A percentile compares a stretch with the other conserved stretches of the same genome.
Evolutionary conservation across 169 alveolate species (phyloP).

Genomic region (Plasmodium vivax): DNA sequence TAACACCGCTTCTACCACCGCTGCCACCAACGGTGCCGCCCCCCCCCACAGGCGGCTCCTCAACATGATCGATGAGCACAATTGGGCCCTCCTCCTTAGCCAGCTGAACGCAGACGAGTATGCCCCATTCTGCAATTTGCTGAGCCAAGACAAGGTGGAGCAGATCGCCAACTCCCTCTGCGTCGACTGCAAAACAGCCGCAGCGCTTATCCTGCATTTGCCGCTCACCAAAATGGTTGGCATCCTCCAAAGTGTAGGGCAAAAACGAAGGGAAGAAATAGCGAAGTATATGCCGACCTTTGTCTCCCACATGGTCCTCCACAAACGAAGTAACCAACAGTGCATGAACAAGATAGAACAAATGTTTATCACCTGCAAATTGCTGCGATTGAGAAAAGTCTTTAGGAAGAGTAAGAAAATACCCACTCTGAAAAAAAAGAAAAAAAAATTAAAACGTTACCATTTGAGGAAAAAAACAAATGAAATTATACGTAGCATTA

Average conservation of each 20-base stretch:
- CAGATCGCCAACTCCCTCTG: neutral
- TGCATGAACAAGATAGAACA: conserved; percentile 30
- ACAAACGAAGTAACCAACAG: neutral
- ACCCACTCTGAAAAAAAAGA: neutral
- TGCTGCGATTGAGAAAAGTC: conserved; percentile 13
- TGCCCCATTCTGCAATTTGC: conserved; percentile 11
- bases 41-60: neutral
- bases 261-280: conserved; percentile 1
- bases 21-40: neutral
- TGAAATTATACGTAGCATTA: conserved; percentile 38
- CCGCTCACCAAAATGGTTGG: conserved; percentile 25
- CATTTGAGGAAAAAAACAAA: neutral
- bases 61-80: conserved; percentile 12
- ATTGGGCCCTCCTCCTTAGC: conserved; percentile 20
- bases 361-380: conserved; percentile 42
- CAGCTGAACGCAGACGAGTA: conserved; percentile 13
- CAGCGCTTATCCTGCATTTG: conserved; percentile 11
- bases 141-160: conserved; percentile 7
- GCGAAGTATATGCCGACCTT: conserved; percentile 12
- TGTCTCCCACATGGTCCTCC: conserved; percentile 3
- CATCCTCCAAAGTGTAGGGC: neutral
- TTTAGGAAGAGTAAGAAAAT: neutral
- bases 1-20: neutral
- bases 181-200: neutral
- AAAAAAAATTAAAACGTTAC: neutral